phyloP scores from a whole-genome alignment of 2,329 filamentous ascomycete species.

The Colletotrichum liriopes region DNA sequence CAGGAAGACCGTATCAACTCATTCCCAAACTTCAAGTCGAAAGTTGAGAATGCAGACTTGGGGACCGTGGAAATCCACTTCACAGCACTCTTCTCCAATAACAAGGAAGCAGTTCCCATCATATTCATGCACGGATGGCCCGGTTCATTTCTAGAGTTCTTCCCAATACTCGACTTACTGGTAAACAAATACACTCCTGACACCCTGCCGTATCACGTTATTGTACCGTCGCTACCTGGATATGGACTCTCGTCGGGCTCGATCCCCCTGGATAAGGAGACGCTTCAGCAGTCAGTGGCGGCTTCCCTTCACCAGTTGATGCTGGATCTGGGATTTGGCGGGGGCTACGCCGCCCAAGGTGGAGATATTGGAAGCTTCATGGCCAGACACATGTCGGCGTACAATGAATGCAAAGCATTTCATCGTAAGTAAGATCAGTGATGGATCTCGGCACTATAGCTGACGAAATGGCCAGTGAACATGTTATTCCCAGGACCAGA shows the following conservation, averaged over 20 bases:
- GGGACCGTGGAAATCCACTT: slow-evolving; percentile 65
- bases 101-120: slow-evolving; percentile 65
- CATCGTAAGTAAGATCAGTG: slow-evolving; percentile 41
- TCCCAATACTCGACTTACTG: slow-evolving; percentile 65
- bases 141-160: slow-evolving; percentile 68
- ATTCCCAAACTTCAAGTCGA: slow-evolving; percentile 63
- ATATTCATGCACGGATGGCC: slow-evolving; percentile 72
- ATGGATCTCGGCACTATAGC: rapidly evolving
- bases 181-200: slow-evolving; percentile 63
- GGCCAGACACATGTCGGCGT: slow-evolving; percentile 58
- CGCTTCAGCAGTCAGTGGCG: slow-evolving; percentile 50
- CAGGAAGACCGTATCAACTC: slow-evolving; percentile 58
- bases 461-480: slow-evolving; percentile 14
- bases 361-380: slow-evolving; percentile 69
- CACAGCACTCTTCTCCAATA: slow-evolving; percentile 67
- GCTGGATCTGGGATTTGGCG: slow-evolving; percentile 65
- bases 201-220: slow-evolving; percentile 69
- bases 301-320: slow-evolving; percentile 67
- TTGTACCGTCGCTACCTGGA: slow-evolving; percentile 70
- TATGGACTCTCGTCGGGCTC: slow-evolving; percentile 63
- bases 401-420: slow-evolving; percentile 64
- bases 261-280: slow-evolving; percentile 50
- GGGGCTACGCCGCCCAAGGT: slow-evolving; percentile 69
- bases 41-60: slow-evolving; percentile 55
- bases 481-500: not conserved